Percentiles rank a stretch among this genome's conserved stretches.
phyloP scores from a whole-genome alignment of 495 filamentous ascomycete genomes.

The Penicillium angulare region DNA sequence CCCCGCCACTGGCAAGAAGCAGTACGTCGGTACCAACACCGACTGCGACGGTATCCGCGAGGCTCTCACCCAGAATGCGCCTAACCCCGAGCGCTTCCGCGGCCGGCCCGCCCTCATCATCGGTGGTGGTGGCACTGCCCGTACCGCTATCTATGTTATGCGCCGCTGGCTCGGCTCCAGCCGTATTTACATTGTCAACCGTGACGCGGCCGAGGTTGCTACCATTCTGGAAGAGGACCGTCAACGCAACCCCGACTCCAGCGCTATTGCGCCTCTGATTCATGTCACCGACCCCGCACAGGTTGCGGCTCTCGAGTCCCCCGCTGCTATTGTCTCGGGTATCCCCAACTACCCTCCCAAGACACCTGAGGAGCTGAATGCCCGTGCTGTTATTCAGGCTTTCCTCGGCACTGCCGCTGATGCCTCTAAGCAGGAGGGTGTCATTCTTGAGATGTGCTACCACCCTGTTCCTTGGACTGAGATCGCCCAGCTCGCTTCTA shows the following conservation, averaged over 20 bases:
- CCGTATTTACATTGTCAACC: slow-evolving; percentile 69
- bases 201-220: slow-evolving; percentile 60
- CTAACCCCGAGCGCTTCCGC: slow-evolving; percentile 41
- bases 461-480: slow-evolving; percentile 66
- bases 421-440: slow-evolving; percentile 50
- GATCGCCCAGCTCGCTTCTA: slow-evolving; percentile 55
- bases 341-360: slow-evolving; percentile 69
- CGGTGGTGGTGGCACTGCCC: slow-evolving; percentile 68
- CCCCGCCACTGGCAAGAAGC: slow-evolving; percentile 31
- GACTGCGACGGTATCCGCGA: slow-evolving; percentile 73
- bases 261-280: slow-evolving; percentile 48
- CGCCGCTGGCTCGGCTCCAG: slow-evolving; percentile 62
- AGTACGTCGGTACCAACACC: slow-evolving; percentile 69
- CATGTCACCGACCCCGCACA: slow-evolving; percentile 55
- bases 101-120: slow-evolving; percentile 58
- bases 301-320: slow-evolving; percentile 53
- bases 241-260: slow-evolving; percentile 28
- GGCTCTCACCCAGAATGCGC: slow-evolving; percentile 60
- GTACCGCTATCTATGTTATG: slow-evolving; percentile 69
- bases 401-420: slow-evolving; percentile 41
- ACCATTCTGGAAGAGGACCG: slow-evolving; percentile 55
- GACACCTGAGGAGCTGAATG: slow-evolving; percentile 55
- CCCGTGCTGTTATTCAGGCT: slow-evolving; percentile 54
- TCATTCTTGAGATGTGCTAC: slow-evolving; percentile 79
- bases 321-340: slow-evolving; percentile 61